These are phyloP conservation scores for Cytospora paraplurivora DNA, from an alignment of 2,329 filamentous ascomycete genomes.

Conservation along the genomic window DNA sequence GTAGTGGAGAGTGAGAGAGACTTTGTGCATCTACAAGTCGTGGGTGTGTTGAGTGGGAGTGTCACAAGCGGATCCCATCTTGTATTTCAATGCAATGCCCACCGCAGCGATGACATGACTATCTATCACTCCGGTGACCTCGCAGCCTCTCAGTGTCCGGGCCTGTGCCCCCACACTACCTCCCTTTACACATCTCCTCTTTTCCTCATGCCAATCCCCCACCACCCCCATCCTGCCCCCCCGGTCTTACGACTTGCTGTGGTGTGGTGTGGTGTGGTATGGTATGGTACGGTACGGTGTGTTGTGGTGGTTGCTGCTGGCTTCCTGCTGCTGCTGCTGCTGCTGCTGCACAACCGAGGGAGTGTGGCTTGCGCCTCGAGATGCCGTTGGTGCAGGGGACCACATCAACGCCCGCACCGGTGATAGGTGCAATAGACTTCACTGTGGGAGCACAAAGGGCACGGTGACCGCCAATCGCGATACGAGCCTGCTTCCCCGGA, in stretches of 20 bases:
- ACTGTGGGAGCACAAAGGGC: neutral
- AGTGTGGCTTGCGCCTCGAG: conserved; percentile 10
- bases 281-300: neutral
- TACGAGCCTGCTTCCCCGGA: neutral
- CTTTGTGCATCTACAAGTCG: neutral
- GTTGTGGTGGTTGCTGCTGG: neutral
- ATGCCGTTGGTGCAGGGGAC: neutral
- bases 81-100: neutral
- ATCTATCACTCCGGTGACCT: conserved; percentile 1
- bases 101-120: neutral
- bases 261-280: neutral
- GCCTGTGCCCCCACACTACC: neutral
- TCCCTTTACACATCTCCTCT: neutral
- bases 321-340: neutral
- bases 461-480: conserved; percentile 7
- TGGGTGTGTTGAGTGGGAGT: neutral
- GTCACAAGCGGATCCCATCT: conserved; percentile 1
- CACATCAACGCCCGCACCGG: neutral
- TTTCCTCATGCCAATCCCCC: neutral
- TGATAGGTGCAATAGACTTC: neutral
- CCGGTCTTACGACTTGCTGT: conserved; percentile 1
- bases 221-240: neutral
- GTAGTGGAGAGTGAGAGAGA: neutral
- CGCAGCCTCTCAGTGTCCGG: neutral
- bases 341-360: neutral